Percentiles rank a stretch among this genome's conserved stretches.
phyloP scores from a whole-genome alignment of 441 rosid genomes.

The Gossypium trilobum region DNA sequence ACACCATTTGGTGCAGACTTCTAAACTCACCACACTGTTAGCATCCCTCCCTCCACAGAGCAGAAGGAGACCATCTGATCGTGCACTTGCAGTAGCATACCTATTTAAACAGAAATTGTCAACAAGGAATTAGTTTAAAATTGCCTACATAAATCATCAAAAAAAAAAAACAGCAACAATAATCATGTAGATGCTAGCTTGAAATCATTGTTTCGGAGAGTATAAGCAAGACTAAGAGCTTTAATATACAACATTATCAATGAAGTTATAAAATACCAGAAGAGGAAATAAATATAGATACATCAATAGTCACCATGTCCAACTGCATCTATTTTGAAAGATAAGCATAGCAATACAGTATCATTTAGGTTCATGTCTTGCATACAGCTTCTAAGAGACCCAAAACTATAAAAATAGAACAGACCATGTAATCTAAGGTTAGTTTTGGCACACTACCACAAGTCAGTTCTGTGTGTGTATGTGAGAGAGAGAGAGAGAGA shows the following conservation, averaged over 20 bases:
- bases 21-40: slow-evolving; percentile 76
- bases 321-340: neutral
- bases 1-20: neutral
- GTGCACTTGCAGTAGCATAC: slow-evolving; percentile 99
- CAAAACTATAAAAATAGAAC: neutral
- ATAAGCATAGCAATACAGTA: neutral
- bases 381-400: neutral
- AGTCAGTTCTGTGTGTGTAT: neutral
- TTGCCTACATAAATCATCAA: neutral
- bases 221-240: neutral
- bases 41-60: slow-evolving; percentile 99
- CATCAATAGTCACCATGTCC: neutral
- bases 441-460: neutral
- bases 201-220: neutral
- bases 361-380: neutral
- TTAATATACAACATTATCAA: neutral
- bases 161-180: neutral
- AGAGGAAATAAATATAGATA: neutral
- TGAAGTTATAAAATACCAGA: neutral
- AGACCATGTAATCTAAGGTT: neutral
- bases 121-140: slow-evolving; percentile 11
- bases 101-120: slow-evolving; percentile 34
- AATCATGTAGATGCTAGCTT: neutral
- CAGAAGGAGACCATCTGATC: slow-evolving; percentile 95
- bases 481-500: slow-evolving; percentile 14